Percentiles rank a stretch among this genome's conserved stretches.
Evolutionary conservation across 495 filamentous ascomycete genomes (phyloP).

Genomic region (Aspergillus biplanus): DNA sequence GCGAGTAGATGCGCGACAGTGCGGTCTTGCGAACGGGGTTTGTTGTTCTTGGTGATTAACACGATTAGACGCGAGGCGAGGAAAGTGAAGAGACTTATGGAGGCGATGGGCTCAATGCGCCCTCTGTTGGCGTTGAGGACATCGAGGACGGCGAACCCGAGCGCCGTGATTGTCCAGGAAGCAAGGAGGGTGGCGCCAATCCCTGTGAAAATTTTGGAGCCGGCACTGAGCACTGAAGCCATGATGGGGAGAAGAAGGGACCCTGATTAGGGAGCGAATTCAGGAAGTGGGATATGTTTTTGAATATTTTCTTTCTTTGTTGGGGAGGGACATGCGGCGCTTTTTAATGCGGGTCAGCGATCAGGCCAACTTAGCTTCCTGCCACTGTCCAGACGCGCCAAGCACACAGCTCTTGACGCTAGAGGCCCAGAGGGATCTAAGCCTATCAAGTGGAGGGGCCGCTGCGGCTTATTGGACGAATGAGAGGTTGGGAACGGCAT

Average conservation of each 20-base stretch:
- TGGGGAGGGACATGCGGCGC: too few relatives aligned
- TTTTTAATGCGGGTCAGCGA: too few relatives aligned
- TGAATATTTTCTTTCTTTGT: too few relatives aligned
- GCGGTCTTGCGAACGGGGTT: not conserved
- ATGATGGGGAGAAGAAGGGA: not conserved
- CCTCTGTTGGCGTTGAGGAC: slow-evolving; percentile 20
- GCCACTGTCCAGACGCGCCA: too few relatives aligned
- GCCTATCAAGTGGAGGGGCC: too few relatives aligned
- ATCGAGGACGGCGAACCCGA: slow-evolving; percentile 26
- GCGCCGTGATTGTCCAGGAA: slow-evolving; percentile 24
- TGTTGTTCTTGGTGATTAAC: not conserved
- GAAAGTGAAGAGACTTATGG: slow-evolving; percentile 31
- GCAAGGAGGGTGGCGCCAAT: slow-evolving; percentile 6
- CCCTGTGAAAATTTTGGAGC: not conserved
- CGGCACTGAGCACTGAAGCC: not conserved
- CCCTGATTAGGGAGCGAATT: too few relatives aligned
- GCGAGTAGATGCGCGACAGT: slow-evolving; percentile 18
- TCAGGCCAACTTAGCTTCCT: too few relatives aligned
- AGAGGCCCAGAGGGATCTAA: too few relatives aligned
- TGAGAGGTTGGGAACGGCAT: too few relatives aligned
- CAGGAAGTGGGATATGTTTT: too few relatives aligned
- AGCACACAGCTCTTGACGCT: too few relatives aligned
- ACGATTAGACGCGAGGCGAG: slow-evolving; percentile 21
- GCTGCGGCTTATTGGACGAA: too few relatives aligned
- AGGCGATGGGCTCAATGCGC: slow-evolving; percentile 19